phyloP scores from a whole-genome alignment of 1,284 basidiomycete species.

The Leccinum variabile region DNA sequence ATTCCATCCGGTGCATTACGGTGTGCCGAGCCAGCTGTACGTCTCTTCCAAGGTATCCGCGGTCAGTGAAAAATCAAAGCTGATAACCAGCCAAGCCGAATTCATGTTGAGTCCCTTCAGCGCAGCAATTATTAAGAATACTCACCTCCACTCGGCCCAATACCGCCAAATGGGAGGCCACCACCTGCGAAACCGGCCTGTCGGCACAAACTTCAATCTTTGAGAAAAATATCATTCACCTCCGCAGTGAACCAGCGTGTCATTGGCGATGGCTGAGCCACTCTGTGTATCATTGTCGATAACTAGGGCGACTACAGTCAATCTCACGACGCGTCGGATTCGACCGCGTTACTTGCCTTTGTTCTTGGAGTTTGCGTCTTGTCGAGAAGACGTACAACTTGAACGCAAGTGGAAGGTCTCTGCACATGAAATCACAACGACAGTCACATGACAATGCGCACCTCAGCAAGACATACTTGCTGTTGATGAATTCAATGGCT shows the following conservation, averaged over 20 bases:
- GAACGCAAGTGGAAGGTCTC: slow-evolving; percentile 76
- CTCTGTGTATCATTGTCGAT: slow-evolving; percentile 67
- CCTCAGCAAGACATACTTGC: slow-evolving; percentile 40
- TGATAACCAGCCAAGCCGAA: slow-evolving; percentile 43
- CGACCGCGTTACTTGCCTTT: slow-evolving; percentile 46
- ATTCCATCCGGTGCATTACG: background rate
- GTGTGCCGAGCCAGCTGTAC: background rate
- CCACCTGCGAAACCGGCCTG: slow-evolving; percentile 40
- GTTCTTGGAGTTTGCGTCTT: slow-evolving; percentile 56
- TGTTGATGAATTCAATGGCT: slow-evolving; percentile 71
- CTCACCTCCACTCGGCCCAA: slow-evolving; percentile 72
- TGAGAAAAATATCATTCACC: slow-evolving; percentile 38
- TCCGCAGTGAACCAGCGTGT: slow-evolving; percentile 54
- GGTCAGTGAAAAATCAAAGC: slow-evolving; percentile 69
- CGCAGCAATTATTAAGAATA: slow-evolving; percentile 6
- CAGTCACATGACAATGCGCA: background rate
- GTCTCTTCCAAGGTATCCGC: background rate
- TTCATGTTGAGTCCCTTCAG: slow-evolving; percentile 35
- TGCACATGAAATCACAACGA: slow-evolving; percentile 27
- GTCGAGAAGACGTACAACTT: slow-evolving; percentile 75
- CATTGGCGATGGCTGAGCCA: slow-evolving; percentile 68
- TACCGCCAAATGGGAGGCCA: slow-evolving; percentile 71
- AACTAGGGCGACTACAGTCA: slow-evolving; percentile 41
- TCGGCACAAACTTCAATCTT: background rate
- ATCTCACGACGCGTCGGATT: background rate